Conservation (phyloP, 495 filamentous ascomycete species). For the Aspergillus cristatus region DNA sequence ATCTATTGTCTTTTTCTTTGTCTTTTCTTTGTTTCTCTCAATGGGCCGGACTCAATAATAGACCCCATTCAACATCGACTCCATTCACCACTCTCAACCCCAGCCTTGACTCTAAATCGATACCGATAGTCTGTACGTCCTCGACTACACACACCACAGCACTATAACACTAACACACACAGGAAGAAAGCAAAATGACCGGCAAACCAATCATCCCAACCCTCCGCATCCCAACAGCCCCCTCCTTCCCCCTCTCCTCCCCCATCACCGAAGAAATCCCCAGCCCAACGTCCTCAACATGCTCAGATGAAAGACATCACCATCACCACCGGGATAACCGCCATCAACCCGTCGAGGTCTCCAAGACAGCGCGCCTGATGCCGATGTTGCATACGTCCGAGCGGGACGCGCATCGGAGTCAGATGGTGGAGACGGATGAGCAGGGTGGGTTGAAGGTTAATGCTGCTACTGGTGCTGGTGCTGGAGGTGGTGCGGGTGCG, state of each 20-base stretch:
- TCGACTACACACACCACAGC: too few species aligned
- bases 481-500: too few species aligned
- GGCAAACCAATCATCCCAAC: too few species aligned
- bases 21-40: constrained; percentile 2
- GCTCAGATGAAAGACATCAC: constrained; percentile 25
- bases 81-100: too few species aligned
- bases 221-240: constrained; percentile 22
- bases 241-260: constrained; percentile 35
- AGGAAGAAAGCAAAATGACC: too few species aligned
- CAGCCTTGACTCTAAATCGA: too few species aligned
- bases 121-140: too few species aligned
- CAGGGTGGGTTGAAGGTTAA: too few species aligned
- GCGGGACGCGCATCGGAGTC: constrained; percentile 3
- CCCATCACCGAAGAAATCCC: constrained; percentile 36
- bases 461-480: too few species aligned
- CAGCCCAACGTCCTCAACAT: constrained; percentile 28
- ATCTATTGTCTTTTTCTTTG: constrained; percentile 3
- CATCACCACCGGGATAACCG: not conserved
- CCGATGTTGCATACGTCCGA: constrained; percentile 9
- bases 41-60: too few species aligned
- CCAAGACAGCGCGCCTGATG: constrained; percentile 20
- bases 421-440: not conserved
- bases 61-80: too few species aligned
- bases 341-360: constrained; percentile 21
- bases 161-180: too few species aligned